phyloP scores from a whole-genome alignment of 192 early-diverging fungal species.

The Gonapodya sp. region DNA sequence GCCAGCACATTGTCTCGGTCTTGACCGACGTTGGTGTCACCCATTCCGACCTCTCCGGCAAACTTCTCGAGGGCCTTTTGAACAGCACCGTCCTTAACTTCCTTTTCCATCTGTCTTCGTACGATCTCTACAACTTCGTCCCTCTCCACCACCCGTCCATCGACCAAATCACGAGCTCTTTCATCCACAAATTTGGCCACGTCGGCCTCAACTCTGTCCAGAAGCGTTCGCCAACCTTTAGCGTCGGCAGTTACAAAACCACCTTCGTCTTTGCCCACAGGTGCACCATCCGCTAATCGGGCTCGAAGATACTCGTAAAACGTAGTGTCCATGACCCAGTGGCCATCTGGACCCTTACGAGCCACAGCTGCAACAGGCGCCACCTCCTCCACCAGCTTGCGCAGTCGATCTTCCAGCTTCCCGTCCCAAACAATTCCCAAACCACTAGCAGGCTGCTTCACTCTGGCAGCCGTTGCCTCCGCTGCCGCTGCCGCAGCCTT shows the following conservation, averaged over 20 bases:
- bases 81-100: background rate
- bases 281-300: background rate
- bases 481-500: background rate
- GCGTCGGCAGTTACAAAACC: background rate
- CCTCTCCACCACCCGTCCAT: background rate
- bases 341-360: background rate
- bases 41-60: background rate
- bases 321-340: background rate
- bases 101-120: background rate
- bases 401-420: background rate
- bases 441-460: background rate
- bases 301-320: background rate
- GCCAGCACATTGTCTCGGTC: background rate
- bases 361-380: background rate
- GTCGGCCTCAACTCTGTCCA: background rate
- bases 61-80: slow-evolving; percentile 1
- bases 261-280: background rate
- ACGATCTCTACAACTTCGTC: background rate
- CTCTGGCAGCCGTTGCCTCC: background rate
- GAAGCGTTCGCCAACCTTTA: background rate
- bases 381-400: background rate
- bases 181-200: background rate
- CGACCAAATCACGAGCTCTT: background rate
- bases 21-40: background rate
- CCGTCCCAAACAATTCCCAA: background rate